phyloP scores from a whole-genome alignment of 2,329 filamentous ascomycete species.

The Capronia epimyces region DNA sequence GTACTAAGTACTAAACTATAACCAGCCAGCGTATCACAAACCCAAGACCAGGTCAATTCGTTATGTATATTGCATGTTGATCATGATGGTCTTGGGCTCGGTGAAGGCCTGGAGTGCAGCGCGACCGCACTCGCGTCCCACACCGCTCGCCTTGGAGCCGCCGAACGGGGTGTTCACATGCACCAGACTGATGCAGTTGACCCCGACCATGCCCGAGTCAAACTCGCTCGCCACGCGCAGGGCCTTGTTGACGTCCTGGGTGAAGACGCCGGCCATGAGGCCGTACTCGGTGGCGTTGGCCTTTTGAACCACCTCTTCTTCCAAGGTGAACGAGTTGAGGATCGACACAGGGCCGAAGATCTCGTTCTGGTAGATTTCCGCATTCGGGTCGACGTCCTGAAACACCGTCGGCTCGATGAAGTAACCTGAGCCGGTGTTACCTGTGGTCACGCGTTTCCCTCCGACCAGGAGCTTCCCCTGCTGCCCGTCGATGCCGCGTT shows the following conservation, averaged over 20 bases:
- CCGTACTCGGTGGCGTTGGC: slow-evolving; percentile 40
- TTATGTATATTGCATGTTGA: no score
- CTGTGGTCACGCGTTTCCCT: no score
- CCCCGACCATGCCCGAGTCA: slow-evolving; percentile 41
- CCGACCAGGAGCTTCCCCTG: slow-evolving; percentile 38
- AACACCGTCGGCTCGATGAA: slow-evolving; percentile 38
- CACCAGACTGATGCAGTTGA: slow-evolving; percentile 40
- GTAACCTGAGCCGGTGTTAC: no score
- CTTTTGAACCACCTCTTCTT: slow-evolving; percentile 35
- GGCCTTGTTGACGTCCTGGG: slow-evolving; percentile 36
- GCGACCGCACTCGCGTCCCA: slow-evolving; percentile 45
- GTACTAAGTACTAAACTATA: no score
- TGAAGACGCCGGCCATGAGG: slow-evolving; percentile 40
- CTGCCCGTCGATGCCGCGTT: slow-evolving; percentile 37
- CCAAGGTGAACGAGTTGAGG: no score
- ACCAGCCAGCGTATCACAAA: no score
- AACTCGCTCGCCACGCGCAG: slow-evolving; percentile 38
- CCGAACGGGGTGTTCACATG: slow-evolving; percentile 38
- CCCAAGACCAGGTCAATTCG: no score
- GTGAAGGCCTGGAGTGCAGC: slow-evolving; percentile 37
- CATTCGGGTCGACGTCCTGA: slow-evolving; percentile 30
- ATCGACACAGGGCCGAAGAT: slow-evolving; percentile 41
- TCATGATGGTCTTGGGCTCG: slow-evolving; percentile 35
- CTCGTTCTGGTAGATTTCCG: slow-evolving; percentile 37
- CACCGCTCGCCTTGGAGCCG: slow-evolving; percentile 43